Conservation (phyloP, 1,284 basidiomycete genomes). For the Malassezia dermatis region DNA sequence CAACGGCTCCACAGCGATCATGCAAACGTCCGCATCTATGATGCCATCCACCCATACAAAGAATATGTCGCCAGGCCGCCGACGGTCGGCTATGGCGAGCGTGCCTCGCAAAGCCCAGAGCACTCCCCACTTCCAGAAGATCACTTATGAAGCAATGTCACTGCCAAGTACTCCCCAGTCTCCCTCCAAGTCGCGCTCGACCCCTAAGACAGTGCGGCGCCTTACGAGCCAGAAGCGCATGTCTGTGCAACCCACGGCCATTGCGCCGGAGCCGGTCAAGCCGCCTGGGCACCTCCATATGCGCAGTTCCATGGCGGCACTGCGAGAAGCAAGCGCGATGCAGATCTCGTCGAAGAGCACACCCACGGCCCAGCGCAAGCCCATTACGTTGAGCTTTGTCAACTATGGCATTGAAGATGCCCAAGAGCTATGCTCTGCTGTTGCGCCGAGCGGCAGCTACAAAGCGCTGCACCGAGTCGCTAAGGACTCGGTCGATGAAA, state of each 20-base stretch:
- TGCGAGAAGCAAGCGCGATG: constrained; percentile 15
- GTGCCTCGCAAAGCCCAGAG: constrained; percentile 17
- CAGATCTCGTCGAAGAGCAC: constrained; percentile 1
- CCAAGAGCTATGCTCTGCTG: constrained; percentile 42
- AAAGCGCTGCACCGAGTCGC: constrained; percentile 37
- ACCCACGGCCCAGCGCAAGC: not conserved
- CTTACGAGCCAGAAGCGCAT: constrained; percentile 14
- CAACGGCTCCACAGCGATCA: not conserved
- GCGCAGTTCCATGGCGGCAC: constrained; percentile 17
- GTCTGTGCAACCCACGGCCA: not conserved
- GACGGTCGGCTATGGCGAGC: not conserved
- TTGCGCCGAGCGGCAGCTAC: constrained; percentile 39
- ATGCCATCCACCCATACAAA: not conserved
- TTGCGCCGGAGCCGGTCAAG: not conserved
- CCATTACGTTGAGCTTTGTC: constrained; percentile 31
- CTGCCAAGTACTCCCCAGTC: not conserved
- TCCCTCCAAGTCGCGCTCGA: not conserved
- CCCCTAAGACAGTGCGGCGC: constrained; percentile 3
- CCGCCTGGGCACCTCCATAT: constrained; percentile 1
- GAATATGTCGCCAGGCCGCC: not conserved
- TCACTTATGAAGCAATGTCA: not conserved
- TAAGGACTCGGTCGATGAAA: constrained; percentile 10
- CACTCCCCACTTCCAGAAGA: constrained; percentile 9
- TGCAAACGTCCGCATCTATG: not conserved
- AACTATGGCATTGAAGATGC: constrained; percentile 46